These are phyloP conservation scores for Talaromyces sp. DNA, from an alignment of 2,329 filamentous ascomycete genomes.

Conservation along the genomic window DNA sequence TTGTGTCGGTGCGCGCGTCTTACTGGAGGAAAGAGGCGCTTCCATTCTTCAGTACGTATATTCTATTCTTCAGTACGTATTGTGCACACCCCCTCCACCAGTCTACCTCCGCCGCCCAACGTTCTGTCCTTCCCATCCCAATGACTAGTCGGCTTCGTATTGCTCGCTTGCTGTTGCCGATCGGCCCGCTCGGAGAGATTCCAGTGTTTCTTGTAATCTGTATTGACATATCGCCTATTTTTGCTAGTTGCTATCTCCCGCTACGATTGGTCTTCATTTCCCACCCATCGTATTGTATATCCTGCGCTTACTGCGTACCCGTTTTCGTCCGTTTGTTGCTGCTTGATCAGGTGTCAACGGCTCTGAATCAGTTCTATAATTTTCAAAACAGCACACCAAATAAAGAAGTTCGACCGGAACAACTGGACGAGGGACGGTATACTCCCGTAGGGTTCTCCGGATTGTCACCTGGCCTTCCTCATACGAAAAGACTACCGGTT, in stretches of 20 bases:
- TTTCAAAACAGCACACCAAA: neutral
- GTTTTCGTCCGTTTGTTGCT: neutral
- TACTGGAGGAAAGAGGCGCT: slow-evolving; percentile 9
- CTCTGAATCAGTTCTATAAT: neutral
- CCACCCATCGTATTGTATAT: neutral
- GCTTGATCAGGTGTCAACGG: neutral
- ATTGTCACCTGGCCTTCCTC: slow-evolving; percentile 15
- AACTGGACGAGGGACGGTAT: neutral
- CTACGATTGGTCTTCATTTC: neutral
- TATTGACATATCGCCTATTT: slow-evolving; percentile 1
- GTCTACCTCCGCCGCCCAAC: neutral
- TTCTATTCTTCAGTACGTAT: slow-evolving; percentile 10
- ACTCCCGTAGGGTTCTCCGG: slow-evolving; percentile 6
- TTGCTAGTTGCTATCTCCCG: neutral
- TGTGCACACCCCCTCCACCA: neutral
- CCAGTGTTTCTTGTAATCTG: slow-evolving; percentile 8
- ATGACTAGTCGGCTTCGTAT: slow-evolving; percentile 10
- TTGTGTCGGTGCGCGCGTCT: neutral
- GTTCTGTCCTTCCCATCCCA: slow-evolving; percentile 6
- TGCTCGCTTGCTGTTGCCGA: slow-evolving; percentile 10
- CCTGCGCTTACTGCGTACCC: neutral
- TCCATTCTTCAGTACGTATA: too few species aligned
- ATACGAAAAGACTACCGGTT: slow-evolving; percentile 7
- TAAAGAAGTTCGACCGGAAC: neutral
- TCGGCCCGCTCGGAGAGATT: slow-evolving; percentile 18